These are phyloP conservation scores for sweet orange (Citrus sinensis) DNA, from an alignment of 345 rosid genomes.

Conservation along the genomic window DVS_A1.0 CM039165.1:3652501-3653000, in stretches of 20 bases:
- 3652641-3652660: not conserved
- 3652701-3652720: constrained; percentile 4
- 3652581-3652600: not conserved
- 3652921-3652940: not conserved
- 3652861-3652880: constrained; percentile 5
- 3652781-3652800: not conserved
- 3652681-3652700: not conserved
- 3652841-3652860: constrained; percentile 10
- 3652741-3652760: constrained; percentile 11
- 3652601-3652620: not conserved
- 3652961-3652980: not conserved
- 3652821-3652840: not conserved
- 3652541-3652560: constrained; percentile 3
- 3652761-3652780: constrained; percentile 7
- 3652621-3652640: constrained; percentile 2
- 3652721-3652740: not conserved
- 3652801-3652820: constrained; percentile 4
- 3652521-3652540: not conserved
- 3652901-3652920: not conserved
- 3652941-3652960: not conserved
- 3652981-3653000: too few relatives aligned
- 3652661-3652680: not conserved
- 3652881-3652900: not conserved
- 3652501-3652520: not conserved
- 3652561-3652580: not conserved